Evolutionary conservation across 2,329 filamentous ascomycete genomes (phyloP).

Genomic region (Pseudocercospora pini-densiflorae): DNA sequence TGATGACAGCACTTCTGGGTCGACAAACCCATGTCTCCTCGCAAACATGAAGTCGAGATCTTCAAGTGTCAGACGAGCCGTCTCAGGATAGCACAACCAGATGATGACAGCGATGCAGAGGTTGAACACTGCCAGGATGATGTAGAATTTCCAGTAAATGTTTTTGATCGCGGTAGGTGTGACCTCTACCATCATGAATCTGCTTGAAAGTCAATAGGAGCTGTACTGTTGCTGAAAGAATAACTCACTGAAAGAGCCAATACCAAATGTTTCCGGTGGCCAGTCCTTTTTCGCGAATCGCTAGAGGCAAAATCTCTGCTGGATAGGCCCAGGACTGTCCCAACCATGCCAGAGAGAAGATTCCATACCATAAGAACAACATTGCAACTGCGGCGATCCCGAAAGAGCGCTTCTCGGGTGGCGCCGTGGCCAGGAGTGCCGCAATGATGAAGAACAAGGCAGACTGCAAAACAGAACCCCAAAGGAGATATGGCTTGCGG

Average conservation of each 20-base stretch:
- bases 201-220: not conserved
- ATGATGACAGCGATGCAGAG: conserved; percentile 10
- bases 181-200: conserved; percentile 24
- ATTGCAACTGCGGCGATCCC: conserved; percentile 14
- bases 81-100: conserved; percentile 51
- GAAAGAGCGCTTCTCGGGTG: conserved; percentile 7
- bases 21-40: not conserved
- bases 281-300: conserved; percentile 16
- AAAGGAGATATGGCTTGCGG: conserved; percentile 16
- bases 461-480: conserved; percentile 14
- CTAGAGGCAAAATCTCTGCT: conserved; percentile 15
- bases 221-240: not conserved
- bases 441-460: conserved; percentile 17
- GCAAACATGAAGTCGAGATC: conserved; percentile 48
- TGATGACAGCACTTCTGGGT: not conserved
- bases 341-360: conserved; percentile 14
- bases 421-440: conserved; percentile 9
- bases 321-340: conserved; percentile 24
- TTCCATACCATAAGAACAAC: conserved; percentile 19
- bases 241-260: conserved; percentile 17
- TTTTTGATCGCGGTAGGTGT: conserved; percentile 45
- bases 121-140: conserved; percentile 21
- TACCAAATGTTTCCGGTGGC: conserved; percentile 21
- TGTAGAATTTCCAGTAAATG: conserved; percentile 41
- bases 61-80: conserved; percentile 46